Evolutionary conservation across 352 stramenopile genomes (phyloP), one percentile per base, ranked within the genome.

Genomic region (Elongisporangium anandrum): DNA sequence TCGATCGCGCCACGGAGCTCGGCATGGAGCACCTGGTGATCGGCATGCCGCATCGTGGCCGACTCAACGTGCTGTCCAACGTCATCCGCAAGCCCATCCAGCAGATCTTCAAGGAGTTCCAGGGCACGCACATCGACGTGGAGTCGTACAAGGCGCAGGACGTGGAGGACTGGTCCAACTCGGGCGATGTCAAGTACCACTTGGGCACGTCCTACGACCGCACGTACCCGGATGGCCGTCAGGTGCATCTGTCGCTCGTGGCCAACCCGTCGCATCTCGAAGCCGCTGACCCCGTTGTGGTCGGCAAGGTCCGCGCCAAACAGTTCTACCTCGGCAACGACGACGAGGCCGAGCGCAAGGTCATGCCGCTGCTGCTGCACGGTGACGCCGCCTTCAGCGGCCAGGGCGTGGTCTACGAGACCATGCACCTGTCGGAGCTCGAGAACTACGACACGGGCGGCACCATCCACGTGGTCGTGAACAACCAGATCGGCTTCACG

Each of bases 111-210:
- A 96, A 95, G 68, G 96, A 99, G 63, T 98, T 98, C 68, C 78
- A 97, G 63, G 89, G 96, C 63, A 98, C 95, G 26, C 92, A 98
- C 74, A 97, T 98, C 79, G 83, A 98, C 54, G 74, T 97, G 16
- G 82, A 97, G 41, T 81, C 94, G 5, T 95, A 97, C 68, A 79
- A 69, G 41, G 57, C 61, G 20, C 75, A 82, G 17, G 88, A 96
- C 60, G 75, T 85, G 53, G 77, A 89, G 61, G 86, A 95, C 68
- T 98, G 93, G 90, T 92, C 78, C 3, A 96, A 93, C 66, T 84
- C 87, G 16, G 95, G 96, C 17, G 97, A 99, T 80, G 97, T 99
- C 64, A 99, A 99, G 87, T 99, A 99, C 73, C 97, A 99, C 73
- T 69, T 99, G 39, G 96, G 97, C 66, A 99, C 96, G 60, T 97